phyloP scores from a whole-genome alignment of 371 early-diverging fungal species.

The Zancudomyces culisetae region DNA sequence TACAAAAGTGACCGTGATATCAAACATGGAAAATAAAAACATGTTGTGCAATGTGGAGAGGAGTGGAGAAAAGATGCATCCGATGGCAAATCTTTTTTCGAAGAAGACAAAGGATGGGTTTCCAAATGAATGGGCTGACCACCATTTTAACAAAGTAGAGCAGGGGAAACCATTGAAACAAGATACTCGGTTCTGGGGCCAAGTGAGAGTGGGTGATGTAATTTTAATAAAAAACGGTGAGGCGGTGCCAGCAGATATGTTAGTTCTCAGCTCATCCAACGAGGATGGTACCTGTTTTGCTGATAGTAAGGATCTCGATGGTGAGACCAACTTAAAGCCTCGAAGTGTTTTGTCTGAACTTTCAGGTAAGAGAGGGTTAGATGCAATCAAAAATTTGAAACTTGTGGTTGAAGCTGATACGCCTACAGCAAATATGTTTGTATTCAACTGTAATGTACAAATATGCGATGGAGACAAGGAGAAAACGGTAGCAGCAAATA shows the following conservation, averaged over 20 bases:
- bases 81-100: background rate
- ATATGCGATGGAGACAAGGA: slow-evolving; percentile 8
- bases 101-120: background rate
- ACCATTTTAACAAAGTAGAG: background rate
- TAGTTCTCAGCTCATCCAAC: slow-evolving; percentile 61
- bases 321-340: slow-evolving; percentile 90
- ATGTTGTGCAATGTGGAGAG: slow-evolving; percentile 6
- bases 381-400: slow-evolving; percentile 34
- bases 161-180: slow-evolving; percentile 8
- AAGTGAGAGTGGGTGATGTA: slow-evolving; percentile 82
- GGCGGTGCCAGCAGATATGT: slow-evolving; percentile 77
- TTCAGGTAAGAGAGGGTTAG: slow-evolving; percentile 33
- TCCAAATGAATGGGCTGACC: background rate
- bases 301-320: slow-evolving; percentile 90
- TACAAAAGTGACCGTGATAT: slow-evolving; percentile 43
- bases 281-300: slow-evolving; percentile 58
- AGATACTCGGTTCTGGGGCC: slow-evolving; percentile 33
- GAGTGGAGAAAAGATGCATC: no score
- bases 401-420: slow-evolving; percentile 48
- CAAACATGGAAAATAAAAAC: slow-evolving; percentile 59
- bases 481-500: slow-evolving; percentile 30
- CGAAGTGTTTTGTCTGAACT: slow-evolving; percentile 38
- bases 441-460: slow-evolving; percentile 33
- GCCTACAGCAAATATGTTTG: slow-evolving; percentile 50
- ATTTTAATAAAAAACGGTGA: slow-evolving; percentile 64